Evolutionary conservation across 2,329 filamentous ascomycete genomes (phyloP).

Genomic region (Penicillium sp.): DNA sequence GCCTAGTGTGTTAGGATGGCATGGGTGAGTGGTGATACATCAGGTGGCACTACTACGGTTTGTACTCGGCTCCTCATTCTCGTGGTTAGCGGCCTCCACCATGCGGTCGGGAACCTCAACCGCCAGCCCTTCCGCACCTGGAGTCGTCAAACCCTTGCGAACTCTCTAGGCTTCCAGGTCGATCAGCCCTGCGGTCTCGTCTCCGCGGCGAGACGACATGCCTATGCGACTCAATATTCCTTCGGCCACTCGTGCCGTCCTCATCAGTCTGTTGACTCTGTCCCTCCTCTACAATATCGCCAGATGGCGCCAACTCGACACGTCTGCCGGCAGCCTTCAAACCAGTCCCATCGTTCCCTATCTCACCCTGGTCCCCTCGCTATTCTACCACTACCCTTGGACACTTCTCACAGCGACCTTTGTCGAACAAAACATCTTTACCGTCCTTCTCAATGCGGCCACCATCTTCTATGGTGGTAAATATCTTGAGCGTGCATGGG

Average conservation of each 20-base stretch:
- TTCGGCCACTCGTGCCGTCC: constrained; percentile 76
- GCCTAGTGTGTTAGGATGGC: no score
- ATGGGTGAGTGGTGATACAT: no score
- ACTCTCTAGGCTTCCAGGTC: constrained; percentile 1
- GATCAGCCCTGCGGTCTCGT: constrained; percentile 13
- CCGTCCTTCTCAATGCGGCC: constrained; percentile 66
- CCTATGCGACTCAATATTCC: constrained; percentile 83
- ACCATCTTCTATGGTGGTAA: constrained; percentile 88
- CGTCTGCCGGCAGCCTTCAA: constrained; percentile 41
- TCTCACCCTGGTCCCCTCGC: constrained; percentile 76
- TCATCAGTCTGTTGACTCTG: constrained; percentile 68
- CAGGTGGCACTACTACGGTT: no score
- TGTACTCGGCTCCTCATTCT: no score
- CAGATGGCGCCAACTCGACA: constrained; percentile 60
- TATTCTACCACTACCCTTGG: constrained; percentile 86
- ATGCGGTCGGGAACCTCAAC: constrained; percentile 1
- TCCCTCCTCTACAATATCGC: constrained; percentile 70
- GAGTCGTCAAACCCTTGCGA: constrained; percentile 4
- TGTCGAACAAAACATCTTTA: constrained; percentile 90
- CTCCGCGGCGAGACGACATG: constrained; percentile 50
- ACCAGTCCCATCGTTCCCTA: constrained; percentile 67
- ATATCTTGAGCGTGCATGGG: constrained; percentile 95
- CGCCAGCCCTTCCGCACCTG: neutral
- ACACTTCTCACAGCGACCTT: constrained; percentile 79
- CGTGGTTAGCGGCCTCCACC: no score